Evolutionary conservation across 1,139 yeast genomes (phyloP), one percentile per base, ranked within the genome.

Genomic region (Kurtzmaniella quercitrusa): DNA sequence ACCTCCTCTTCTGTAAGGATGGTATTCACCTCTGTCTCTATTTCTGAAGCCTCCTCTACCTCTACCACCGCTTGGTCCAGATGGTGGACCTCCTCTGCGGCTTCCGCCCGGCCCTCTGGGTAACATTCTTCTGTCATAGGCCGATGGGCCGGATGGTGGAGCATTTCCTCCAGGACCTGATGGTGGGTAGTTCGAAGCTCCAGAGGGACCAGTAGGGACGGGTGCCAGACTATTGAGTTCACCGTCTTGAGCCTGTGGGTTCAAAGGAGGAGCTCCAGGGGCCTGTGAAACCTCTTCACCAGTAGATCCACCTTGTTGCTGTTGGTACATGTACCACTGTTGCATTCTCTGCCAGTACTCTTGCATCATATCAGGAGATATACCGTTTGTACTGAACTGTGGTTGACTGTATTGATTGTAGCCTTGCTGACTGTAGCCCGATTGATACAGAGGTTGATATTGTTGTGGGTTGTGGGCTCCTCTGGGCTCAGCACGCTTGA

Each of bases 401-500:
- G 38, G 38, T 45, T 66, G 64, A 53, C 49, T 58, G 29, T 56
- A 54, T 44, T 54, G 57, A 25, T 59, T 60, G 54, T 64, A 72
- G 49, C 62, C 60, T 51, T 66, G 68, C 51, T 44, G 47, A n/a
- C 42, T 42, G 19, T 41, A 40, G 24, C 41, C 44, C n/a, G 60
- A 69, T 46, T 66, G 72, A 40, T 57, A 66, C 75, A 82, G 68
- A 42, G 63, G 66, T 42, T 57, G 53, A 48, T 58, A 56, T 45
- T 65, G 71, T 47, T 61, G 63, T 50, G 65, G 75, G 48, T 71
- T 76, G 47, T 72, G 77, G 52, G 68, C 76, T 36, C 75, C 75
- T 63, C 98, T 79, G 51, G 98, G 98, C 62, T 91, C 97, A n/a
- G 99, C 99, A 56, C 96, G 81, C 66, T 93, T 93, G 48, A 93